These are phyloP conservation scores for Trichoderma erinaceum DNA, from an alignment of 495 filamentous ascomycete species.

Conservation along the genomic window DNA sequence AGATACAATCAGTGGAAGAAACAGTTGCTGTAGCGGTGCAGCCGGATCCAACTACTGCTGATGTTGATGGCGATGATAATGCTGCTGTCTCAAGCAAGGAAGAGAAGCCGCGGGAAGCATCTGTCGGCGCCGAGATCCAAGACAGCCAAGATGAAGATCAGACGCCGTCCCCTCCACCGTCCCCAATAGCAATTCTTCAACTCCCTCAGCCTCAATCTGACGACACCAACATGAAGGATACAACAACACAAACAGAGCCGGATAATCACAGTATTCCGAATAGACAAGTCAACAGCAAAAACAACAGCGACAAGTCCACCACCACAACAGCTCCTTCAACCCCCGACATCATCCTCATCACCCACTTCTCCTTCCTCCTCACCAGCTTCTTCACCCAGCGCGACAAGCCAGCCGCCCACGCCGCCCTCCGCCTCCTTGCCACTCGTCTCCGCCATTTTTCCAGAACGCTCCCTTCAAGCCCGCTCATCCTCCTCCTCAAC, in stretches of 20 bases:
- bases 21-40: not conserved
- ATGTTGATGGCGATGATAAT: not conserved
- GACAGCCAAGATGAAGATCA: conserved; percentile 35
- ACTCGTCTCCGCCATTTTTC: conserved; percentile 29
- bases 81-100: not conserved
- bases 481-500: conserved; percentile 40
- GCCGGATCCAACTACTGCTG: not conserved
- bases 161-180: conserved; percentile 15
- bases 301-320: not conserved
- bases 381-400: conserved; percentile 36
- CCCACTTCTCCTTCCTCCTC: conserved; percentile 36
- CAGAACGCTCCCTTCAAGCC: conserved; percentile 21
- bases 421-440: conserved; percentile 29
- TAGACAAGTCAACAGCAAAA: not conserved
- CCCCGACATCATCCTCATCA: conserved; percentile 38
- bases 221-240: not conserved
- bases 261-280: not conserved
- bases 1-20: not conserved
- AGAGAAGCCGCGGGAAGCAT: not conserved
- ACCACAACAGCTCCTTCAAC: not conserved
- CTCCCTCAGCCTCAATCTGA: not conserved
- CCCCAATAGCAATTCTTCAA: conserved; percentile 6
- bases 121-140: conserved; percentile 16
- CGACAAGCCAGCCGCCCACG: conserved; percentile 30
- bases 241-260: not conserved